phyloP scores from a whole-genome alignment of 148 eudicot genomes.

The Amaranthus palmeri region DNA sequence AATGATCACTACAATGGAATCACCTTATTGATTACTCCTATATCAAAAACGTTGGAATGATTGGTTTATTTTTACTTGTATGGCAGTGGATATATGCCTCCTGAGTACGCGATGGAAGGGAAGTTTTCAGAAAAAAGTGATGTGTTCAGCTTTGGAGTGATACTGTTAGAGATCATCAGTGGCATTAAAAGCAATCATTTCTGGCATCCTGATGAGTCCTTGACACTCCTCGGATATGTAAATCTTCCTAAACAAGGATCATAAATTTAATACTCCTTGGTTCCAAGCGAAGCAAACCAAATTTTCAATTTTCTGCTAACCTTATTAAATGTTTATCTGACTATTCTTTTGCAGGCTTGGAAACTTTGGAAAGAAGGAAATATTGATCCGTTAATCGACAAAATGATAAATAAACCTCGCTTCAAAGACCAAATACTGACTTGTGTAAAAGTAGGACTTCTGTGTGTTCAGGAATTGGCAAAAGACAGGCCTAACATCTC shows the following conservation, averaged over 20 bases:
- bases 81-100: slow-evolving; percentile 45
- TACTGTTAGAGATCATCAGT: slow-evolving; percentile 38
- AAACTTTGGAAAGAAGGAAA: slow-evolving; percentile 42
- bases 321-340: no score
- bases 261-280: background rate
- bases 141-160: slow-evolving; percentile 42
- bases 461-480: slow-evolving; percentile 55
- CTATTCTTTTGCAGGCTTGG: slow-evolving; percentile 44
- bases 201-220: slow-evolving; percentile 9
- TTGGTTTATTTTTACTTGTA: no score
- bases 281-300: no score
- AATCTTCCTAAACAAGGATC: background rate
- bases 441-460: slow-evolving; percentile 39
- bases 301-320: background rate
- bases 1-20: no score
- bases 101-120: slow-evolving; percentile 51
- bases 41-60: no score
- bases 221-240: slow-evolving; percentile 28
- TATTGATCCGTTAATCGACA: slow-evolving; percentile 24
- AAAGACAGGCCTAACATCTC: slow-evolving; percentile 40
- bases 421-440: slow-evolving; percentile 25
- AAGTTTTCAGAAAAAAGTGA: slow-evolving; percentile 44
- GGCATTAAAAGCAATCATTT: slow-evolving; percentile 29
- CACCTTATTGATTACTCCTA: no score
- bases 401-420: slow-evolving; percentile 2